A percentile compares a stretch with the other conserved stretches of the same genome.
Conservation (phyloP, 1,284 basidiomycete species). For the Leccinum subspadiceum region DNA sequence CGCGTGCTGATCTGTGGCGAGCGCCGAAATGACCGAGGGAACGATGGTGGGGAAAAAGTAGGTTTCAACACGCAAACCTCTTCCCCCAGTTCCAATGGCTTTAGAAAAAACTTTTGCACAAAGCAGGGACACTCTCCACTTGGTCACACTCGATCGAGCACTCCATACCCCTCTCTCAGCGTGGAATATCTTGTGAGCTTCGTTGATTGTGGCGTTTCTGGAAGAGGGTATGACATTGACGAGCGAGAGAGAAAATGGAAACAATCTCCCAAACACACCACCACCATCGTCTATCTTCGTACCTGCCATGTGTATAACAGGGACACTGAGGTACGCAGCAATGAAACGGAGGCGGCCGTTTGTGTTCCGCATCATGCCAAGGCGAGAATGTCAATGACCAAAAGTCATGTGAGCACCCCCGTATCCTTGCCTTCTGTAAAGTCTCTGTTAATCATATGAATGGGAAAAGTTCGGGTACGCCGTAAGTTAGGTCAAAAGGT, state of each 20-base stretch:
- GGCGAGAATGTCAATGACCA: background rate
- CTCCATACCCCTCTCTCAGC: background rate
- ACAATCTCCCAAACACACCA: background rate
- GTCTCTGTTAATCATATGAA: background rate
- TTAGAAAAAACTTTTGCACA: background rate
- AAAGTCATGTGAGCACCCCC: background rate
- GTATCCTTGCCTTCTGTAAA: background rate
- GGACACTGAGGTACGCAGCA: background rate
- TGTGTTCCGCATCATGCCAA: conserved; percentile 1
- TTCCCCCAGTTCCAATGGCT: background rate
- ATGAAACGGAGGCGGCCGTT: background rate
- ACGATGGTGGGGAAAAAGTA: background rate
- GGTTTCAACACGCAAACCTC: background rate
- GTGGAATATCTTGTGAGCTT: background rate
- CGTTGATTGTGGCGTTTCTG: background rate
- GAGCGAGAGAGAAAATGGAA: conserved; percentile 1
- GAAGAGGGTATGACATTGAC: background rate
- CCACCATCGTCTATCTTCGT: conserved; percentile 1
- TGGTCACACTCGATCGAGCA: background rate
- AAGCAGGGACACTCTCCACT: background rate
- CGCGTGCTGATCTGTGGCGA: background rate
- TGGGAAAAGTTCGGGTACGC: background rate
- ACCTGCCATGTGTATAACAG: conserved; percentile 2
- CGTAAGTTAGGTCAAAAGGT: background rate
- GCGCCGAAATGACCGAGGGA: conserved; percentile 1